Base-by-base conservation (phyloP, 331 rosid genomes). In the Malus hybrid region DNA sequence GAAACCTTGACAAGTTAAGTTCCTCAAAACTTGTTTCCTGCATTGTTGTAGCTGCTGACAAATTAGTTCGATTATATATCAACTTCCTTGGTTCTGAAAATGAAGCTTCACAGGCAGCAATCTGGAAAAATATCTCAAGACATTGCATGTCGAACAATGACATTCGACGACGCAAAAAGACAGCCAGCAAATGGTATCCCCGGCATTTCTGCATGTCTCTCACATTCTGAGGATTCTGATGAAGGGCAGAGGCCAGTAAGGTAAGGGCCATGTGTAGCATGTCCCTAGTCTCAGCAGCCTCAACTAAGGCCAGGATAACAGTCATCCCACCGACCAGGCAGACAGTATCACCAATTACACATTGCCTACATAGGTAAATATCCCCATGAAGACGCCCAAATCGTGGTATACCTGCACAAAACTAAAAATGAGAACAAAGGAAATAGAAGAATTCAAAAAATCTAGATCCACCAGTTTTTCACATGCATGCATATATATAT, bases 31-130 rank as follows among this genome's bases (percentile, higher is more conserved):
- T 79, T 73, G 80, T 76, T 80, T 96, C 97, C 72, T 66, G 97
- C 81, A 81, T 55, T 50, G 91, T 80, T 76, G 85, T 75, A 82
- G 65, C 81, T 66, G 93, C 88, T 67, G 90, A 89, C 87, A 88
- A 77, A 80, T 74, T 78, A 75, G 77, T 72, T 64, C 69, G 94
- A 68, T 77, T 50, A 80, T 75, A 75, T 78, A 88, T 89, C 82
- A 89, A 83, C 85, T 79, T 96, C 80, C 89, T 96, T 71, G 98
- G 99, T 82, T 96, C 99, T 33, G 94, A 93, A 89, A 96, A 96
- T 48, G 99, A 96, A 53, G 99, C 99, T 88, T 96, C 99, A 68
- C 98, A 92, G 39, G 99, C 99, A 80, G 98, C 99, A 67, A 96
- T 92, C 85, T 96, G 96, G 81, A 93, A 96, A 85, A 96, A 93